Evolutionary conservation across 2,329 filamentous ascomycete species (phyloP), one percentile per base, ranked within the genome.

Genomic region (Aureobasidium leucospermi): DNA sequence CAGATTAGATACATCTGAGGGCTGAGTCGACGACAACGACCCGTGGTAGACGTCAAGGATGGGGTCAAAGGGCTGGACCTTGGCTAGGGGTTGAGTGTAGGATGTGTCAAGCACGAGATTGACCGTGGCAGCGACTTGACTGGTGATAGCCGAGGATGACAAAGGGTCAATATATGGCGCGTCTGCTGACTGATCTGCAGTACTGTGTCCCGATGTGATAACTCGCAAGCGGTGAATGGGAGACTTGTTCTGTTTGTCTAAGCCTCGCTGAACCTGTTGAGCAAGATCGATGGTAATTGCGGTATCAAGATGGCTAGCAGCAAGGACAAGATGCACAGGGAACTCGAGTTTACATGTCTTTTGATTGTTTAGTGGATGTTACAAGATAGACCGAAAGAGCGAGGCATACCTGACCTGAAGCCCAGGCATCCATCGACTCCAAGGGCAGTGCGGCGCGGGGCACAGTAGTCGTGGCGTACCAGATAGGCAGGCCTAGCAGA

Each of bases 401-500:
- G 9, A 61, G 48, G 56, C 76, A 63, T 73, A 95, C 92, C 81
- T 88, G 90, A 64, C 91, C 91, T 68, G 95, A 89, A 9, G 90
- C 89, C 93, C 94, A 97, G 63, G 88, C 83, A 65, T 88, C 83
- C 94, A 99, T 99, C 58, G 86, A 82, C 69, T 88, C 82, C 65
- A 96, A 74, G 5, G 94, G 94, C 66, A 99, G 77, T 46, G 85
- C 81, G 11, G 93, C 92, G 59, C 94, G 84, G 73, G 96, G 92
- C 59, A 97, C 96, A 0, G 89, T 88, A 4, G 94, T 99, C 0
- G 94, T 97, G 72, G 85, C 86, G 85, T 90, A 95, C 94, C 94
- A 99, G 82, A 96, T 87, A 60, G 94, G 94, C 65, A 99, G 73
- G 2, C 94, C 94, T 6, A 99, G 76, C 32, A 87, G 81, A 6